A percentile compares a stretch with the other conserved stretches of the same genome.
phyloP scores from a whole-genome alignment of 176 grass and related monocot genomes.

The Lolium rigidum region DNA sequence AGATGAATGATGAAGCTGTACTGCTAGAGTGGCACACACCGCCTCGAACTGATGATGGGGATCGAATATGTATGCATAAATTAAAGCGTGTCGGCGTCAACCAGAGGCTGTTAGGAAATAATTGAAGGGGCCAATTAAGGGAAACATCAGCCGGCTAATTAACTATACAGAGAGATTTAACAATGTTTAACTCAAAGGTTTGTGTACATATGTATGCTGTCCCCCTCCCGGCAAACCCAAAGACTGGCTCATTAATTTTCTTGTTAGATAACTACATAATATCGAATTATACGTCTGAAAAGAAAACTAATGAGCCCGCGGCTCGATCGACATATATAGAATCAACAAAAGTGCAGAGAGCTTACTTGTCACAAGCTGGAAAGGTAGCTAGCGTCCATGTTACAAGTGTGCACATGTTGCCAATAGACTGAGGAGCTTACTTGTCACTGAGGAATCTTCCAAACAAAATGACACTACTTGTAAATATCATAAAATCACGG shows the following conservation, averaged over 20 bases:
- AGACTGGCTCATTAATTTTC: neutral
- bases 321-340: neutral
- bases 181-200: neutral
- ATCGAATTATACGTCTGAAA: neutral
- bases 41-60: neutral
- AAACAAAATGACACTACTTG: neutral
- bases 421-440: neutral
- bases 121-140: neutral
- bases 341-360: conserved; percentile 5
- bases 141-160: neutral
- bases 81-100: conserved; percentile 25
- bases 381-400: conserved; percentile 3
- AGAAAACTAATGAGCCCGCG: neutral
- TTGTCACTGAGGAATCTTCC: conserved; percentile 9
- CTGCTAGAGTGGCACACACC: neutral
- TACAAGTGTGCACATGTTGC: conserved; percentile 26
- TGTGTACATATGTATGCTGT: neutral
- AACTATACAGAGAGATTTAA: neutral
- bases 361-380: conserved; percentile 27
- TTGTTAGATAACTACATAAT: neutral
- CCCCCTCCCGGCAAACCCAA: neutral
- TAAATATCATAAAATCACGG: conserved; percentile 6
- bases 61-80: neutral
- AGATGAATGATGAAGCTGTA: neutral
- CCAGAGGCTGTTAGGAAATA: conserved; percentile 4